Base-by-base conservation (phyloP, 2,329 filamentous ascomycete genomes). In the Talaromyces marneffei region DNA sequence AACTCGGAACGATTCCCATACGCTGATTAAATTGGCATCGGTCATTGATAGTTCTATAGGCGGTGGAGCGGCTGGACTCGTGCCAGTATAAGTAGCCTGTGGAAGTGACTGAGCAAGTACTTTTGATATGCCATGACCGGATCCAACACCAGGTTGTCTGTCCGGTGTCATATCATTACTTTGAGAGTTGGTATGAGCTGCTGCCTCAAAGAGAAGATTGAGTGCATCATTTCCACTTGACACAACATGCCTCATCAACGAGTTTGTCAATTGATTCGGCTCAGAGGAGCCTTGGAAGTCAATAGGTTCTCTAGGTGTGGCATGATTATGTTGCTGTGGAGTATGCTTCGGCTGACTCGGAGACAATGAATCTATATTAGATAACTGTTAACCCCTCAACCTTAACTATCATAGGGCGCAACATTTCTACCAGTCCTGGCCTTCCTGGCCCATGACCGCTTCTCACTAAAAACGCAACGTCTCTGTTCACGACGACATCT, bases 191-290 rank as follows among this genome's bases (percentile, higher is more conserved):
- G 62, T 61, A 50, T 74, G 74, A 3, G 71, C 65, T 29, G 77
- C 78, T 8, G 80, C 79, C 57, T 81, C 78, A 61, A 82, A 82
- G 0, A 83, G 69, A 5, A 82, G 68, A 55, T 79, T 78, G 57
- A 82, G 66, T 1, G 80, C 80, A 69, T 82, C 80, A 42, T 79
- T 81, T 2, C 78, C 78, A 48, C 76, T 82, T 0, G 79, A 80
- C 1, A 82, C 79, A 4, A 82, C 77, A 1, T 74, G 75, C 1
- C 73, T 71, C 73, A 76, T 75, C 71, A 76, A 74, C 4, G 74
- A 74, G 62, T 65, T 76, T 2, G 71, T 70, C 44, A 76, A 52
- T 16, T 35, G 55, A 57, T 57, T 61, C 3, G 53, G 35, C 14
- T 40, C 60, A n/a, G 60, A 69, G 20, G 62, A 61, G 12, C 54